Base-by-base conservation (phyloP, 2,329 filamentous ascomycete species). In the Hypoxylon rubiginosum region DNA sequence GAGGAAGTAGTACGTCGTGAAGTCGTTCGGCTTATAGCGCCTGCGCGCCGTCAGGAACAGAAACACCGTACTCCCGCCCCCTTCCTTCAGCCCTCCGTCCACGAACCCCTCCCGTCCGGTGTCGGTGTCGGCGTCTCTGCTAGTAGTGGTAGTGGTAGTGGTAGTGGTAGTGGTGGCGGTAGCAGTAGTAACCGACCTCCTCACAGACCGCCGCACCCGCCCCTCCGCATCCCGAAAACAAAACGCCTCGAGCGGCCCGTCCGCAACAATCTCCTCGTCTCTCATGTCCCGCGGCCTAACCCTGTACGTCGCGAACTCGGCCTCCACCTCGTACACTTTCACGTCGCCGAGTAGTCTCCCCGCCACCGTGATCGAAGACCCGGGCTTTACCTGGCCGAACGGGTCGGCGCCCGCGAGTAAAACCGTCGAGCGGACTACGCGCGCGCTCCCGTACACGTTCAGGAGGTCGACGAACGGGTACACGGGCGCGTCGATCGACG, bases 161-260 rank as follows among this genome's bases (percentile, higher is more conserved):
- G n/a, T n/a, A n/a, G n/a, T n/a, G n/a, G n/a, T n/a, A n/a, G n/a
- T n/a, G n/a, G n/a, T n/a, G n/a, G n/a, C n/a, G n/a, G n/a, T n/a
- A n/a, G n/a, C n/a, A n/a, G n/a, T n/a, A n/a, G n/a, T n/a, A n/a
- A n/a, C n/a, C 21, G 53, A 53, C 48, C 60, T 58, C 36, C 48
- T 63, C 11, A 50, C n/a, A 13, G 60, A 58, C n/a, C 48, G 60
- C 13, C 28, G 54, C 24, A 19, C 15, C 15, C 10, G 9, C 13
- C 54, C 54, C 11, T 45, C 34, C 11, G 55, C 24, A 24, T n/a
- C 60, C 10, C 17, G 34, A 13, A 58, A 58, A 10, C 19, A n/a
- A 19, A 63, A 63, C 26, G 48, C 26, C 21, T 63, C 54, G 21
- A 63, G 60, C 24, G 15, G 24, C 39, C 17, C 28, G 43, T 62